Base-by-base conservation (phyloP, 148 eudicot genomes). In the Fagopyrum tataricum region DNA sequence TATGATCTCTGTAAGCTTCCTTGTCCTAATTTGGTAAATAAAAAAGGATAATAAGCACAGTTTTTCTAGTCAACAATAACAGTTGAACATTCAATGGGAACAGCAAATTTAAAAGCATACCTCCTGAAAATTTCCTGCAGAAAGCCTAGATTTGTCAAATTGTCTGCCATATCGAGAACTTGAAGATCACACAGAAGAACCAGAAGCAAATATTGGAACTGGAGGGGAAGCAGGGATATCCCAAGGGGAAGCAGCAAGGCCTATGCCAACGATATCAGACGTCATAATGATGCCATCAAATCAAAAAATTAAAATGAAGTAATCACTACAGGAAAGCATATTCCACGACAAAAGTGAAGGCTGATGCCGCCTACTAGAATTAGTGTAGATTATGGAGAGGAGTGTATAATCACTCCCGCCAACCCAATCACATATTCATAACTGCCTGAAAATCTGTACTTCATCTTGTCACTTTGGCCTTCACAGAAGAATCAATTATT, bases 391-490 rank as follows among this genome's bases (percentile, higher is more conserved):
- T 71, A 44, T 88, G 87, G 6, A 78, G 83, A 12, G 98, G 98
- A 62, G 96, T 79, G 67, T 91, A 97, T 76, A 91, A 89, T 97
- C 98, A 95, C 75, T 91, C 98, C 91, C 90, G 77, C 88, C 90
- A 87, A 91, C 98, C 98, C 98, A 91, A 31, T 95, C 97, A 78
- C 89, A 31, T 31, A 31, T 31, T 31, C 37, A 31, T 31, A 90
- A 81, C 90, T 84, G 24, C 91, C 98, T 95, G 81, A 73, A 76
- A 67, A 53, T 14, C 47, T 23, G 59, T 53, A 81, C 6, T 47
- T 20, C 42, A 40, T 44, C 39, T 10, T 70, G 17, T 47, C 23
- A 73, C 8, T 37, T 31, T 9, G 15, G 23, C 21, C 64, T 51
- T 42, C 37, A n/a, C 52, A 67, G 21, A 21, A 67, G 21, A 21